These are phyloP conservation scores for Cercospora citrullina DNA, from an alignment of 2,329 filamentous ascomycete genomes.

Conservation along the genomic window DNA sequence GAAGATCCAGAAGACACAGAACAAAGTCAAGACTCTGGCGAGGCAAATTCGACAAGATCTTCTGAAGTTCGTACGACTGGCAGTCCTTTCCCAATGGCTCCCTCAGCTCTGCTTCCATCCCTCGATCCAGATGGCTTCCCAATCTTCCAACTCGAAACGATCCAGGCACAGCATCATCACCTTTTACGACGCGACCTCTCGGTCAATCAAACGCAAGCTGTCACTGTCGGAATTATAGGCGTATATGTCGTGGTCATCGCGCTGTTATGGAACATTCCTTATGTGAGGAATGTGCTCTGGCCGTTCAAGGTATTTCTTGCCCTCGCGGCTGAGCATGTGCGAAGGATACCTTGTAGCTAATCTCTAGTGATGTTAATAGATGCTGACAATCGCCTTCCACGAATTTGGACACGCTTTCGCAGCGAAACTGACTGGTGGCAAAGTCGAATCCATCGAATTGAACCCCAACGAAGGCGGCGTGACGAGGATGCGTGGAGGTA, in stretches of 20 bases:
- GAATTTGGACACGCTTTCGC: conserved; percentile 75
- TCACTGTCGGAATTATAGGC: conserved; percentile 70
- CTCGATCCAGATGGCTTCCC: conserved; percentile 5
- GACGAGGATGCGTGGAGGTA: conserved; percentile 74
- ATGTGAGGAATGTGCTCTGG: conserved; percentile 73
- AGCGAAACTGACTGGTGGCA: conserved; percentile 70
- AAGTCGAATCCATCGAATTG: conserved; percentile 71
- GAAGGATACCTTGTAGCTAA: no score
- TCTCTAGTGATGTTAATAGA: conserved; percentile 48
- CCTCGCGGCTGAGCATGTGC: no score
- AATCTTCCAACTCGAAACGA: background rate
- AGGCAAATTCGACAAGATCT: background rate
- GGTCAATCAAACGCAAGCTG: conserved; percentile 66
- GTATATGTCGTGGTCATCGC: conserved; percentile 73
- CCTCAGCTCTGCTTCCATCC: background rate
- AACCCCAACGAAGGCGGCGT: conserved; percentile 76
- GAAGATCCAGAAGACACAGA: background rate
- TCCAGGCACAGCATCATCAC: background rate
- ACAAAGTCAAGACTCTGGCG: background rate
- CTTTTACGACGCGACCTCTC: conserved; percentile 57
- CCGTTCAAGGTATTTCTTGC: conserved; percentile 66
- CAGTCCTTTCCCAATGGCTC: background rate
- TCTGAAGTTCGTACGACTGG: background rate
- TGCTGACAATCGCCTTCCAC: conserved; percentile 82
- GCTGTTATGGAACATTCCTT: conserved; percentile 76